Evolutionary conservation across 140 eudicot genomes (phyloP).

Genomic region (Bidens hawaiensis): DNA sequence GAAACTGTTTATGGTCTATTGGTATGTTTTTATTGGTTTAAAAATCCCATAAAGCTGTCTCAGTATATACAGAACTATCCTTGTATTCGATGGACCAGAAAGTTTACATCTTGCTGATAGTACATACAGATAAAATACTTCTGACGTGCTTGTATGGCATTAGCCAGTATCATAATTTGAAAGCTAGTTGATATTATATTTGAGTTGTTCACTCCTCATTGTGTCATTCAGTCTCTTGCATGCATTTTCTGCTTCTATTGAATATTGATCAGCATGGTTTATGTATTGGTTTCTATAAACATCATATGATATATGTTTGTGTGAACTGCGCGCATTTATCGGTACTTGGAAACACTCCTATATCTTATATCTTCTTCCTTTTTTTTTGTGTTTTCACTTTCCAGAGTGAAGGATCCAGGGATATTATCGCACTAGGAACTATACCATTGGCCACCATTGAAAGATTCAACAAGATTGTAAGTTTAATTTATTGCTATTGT

Average conservation of each 20-base stretch:
- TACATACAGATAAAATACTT: not conserved
- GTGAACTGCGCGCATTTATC: not conserved
- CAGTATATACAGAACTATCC: not conserved
- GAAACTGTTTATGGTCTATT: conserved; percentile 8
- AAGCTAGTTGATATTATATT: conserved; percentile 5
- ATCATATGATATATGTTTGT: conserved; percentile 4
- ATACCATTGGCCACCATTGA: conserved; percentile 89
- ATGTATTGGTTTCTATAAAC: not conserved
- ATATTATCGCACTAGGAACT: conserved; percentile 83
- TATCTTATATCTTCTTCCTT: conserved; percentile 11
- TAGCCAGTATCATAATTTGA: not conserved
- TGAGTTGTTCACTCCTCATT: conserved; percentile 5
- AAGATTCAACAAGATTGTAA: conserved; percentile 77
- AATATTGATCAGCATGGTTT: conserved; percentile 7
- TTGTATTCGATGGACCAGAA: conserved; percentile 2
- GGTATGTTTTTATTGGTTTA: not conserved
- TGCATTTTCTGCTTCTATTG: conserved; percentile 9
- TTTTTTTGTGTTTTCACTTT: conserved; percentile 5
- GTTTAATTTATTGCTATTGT: conserved; percentile 22
- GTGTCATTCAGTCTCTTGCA: not conserved
- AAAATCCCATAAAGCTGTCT: not conserved
- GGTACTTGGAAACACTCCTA: not conserved
- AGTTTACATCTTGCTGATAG: conserved; percentile 12
- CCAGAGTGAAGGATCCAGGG: conserved; percentile 91
- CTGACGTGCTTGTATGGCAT: not conserved